Conservation (phyloP, 176 grass and related monocot genomes). For the Luzula sylvatica region DNA sequence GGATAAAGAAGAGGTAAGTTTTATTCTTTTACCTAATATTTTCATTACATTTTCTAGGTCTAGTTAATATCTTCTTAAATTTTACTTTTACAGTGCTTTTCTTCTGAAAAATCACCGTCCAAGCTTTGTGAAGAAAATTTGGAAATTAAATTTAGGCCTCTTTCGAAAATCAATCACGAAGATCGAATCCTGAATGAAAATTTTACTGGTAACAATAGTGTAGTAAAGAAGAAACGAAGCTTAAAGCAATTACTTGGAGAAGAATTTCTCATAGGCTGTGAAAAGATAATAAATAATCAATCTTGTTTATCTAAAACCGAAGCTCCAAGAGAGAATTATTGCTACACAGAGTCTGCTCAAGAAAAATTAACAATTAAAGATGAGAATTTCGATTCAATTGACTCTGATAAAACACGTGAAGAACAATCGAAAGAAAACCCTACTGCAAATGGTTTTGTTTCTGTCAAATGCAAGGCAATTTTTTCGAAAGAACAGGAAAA, state of each 20-base stretch:
- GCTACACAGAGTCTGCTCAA: not conserved
- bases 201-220: not conserved
- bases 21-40: not conserved
- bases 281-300: not conserved
- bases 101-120: slow-evolving; percentile 4
- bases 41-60: not conserved
- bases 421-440: slow-evolving; percentile 9
- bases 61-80: not conserved
- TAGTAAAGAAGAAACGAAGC: slow-evolving; percentile 39
- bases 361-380: not conserved
- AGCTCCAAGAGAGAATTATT: not conserved
- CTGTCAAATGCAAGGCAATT: slow-evolving; percentile 23
- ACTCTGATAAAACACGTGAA: not conserved
- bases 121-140: not conserved
- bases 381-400: not conserved
- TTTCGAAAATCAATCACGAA: slow-evolving; percentile 1
- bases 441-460: slow-evolving; percentile 39
- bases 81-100: slow-evolving; percentile 8
- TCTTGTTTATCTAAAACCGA: not conserved
- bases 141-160: not conserved
- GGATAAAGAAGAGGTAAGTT: slow-evolving; percentile 11
- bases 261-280: slow-evolving; percentile 19
- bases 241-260: slow-evolving; percentile 23
- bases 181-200: not conserved
- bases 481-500: not conserved